These are phyloP conservation scores for Lepidopterella palustris DNA, from an alignment of 495 filamentous ascomycete species.

Conservation along the genomic window DNA sequence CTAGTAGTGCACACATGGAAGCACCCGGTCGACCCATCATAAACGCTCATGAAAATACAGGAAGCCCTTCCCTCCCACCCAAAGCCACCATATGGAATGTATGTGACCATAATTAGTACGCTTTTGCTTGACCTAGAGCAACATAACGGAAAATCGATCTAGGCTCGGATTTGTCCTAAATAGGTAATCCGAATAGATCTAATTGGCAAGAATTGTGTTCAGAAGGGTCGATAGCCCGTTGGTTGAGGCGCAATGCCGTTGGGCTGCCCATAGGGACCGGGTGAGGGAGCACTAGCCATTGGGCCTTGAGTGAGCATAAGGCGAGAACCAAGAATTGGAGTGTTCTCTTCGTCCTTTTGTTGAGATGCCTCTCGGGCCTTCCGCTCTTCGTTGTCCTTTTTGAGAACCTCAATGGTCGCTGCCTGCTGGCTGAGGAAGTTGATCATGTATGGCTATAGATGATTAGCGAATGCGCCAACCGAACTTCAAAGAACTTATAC, in stretches of 20 bases:
- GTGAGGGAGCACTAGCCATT: slow-evolving; percentile 48
- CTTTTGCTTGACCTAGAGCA: background rate
- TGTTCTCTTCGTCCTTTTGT: slow-evolving; percentile 82
- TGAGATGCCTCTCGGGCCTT: slow-evolving; percentile 82
- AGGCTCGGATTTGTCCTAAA: background rate
- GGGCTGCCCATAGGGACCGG: slow-evolving; percentile 36
- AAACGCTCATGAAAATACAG: slow-evolving; percentile 2
- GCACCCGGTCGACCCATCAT: slow-evolving; percentile 2
- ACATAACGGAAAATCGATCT: background rate
- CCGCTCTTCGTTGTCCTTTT: slow-evolving; percentile 96
- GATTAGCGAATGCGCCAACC: slow-evolving; percentile 17
- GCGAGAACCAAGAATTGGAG: slow-evolving; percentile 86
- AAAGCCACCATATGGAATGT: background rate
- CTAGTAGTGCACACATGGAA: slow-evolving; percentile 2
- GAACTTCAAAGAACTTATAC: background rate
- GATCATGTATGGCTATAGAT: slow-evolving; percentile 80
- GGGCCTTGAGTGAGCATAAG: slow-evolving; percentile 98
- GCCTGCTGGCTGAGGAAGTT: slow-evolving; percentile 91
- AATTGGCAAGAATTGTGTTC: background rate
- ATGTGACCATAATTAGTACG: background rate
- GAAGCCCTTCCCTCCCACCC: background rate
- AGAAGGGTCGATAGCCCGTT: slow-evolving; percentile 38
- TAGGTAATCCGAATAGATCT: background rate
- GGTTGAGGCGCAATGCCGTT: slow-evolving; percentile 40
- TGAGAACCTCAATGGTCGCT: slow-evolving; percentile 71